phyloP scores from a whole-genome alignment of 495 filamentous ascomycete species.

The Penicillium psychrofluorescens region DNA sequence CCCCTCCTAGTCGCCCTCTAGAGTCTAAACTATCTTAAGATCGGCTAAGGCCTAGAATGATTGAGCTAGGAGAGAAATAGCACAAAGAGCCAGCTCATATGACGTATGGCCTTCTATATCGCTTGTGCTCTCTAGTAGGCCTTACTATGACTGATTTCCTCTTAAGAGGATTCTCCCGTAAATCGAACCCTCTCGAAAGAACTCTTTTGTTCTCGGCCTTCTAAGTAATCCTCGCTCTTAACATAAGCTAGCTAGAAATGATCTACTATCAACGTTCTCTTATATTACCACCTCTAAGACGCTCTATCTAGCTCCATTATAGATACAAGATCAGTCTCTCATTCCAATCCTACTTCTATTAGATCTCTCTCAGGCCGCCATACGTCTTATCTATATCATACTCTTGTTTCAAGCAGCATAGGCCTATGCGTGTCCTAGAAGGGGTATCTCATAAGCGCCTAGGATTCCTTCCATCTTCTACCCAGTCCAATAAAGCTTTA shows the following conservation, averaged over 20 bases:
- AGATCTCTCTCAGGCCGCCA: background rate
- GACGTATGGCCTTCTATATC: background rate
- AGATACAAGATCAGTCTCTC: constrained; percentile 1
- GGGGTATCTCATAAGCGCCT: too few species aligned
- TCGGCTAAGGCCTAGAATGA: background rate
- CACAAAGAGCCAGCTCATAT: background rate
- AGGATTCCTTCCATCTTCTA: too few species aligned
- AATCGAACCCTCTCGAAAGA: background rate
- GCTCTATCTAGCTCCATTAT: constrained; percentile 1
- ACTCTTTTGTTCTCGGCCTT: constrained; percentile 1
- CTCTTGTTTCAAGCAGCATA: background rate
- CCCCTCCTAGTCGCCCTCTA: background rate
- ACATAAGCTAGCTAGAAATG: background rate
- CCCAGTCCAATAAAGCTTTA: too few species aligned
- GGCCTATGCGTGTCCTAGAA: too few species aligned
- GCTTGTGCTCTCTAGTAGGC: background rate
- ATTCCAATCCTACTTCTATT: constrained; percentile 1
- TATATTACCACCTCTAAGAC: background rate
- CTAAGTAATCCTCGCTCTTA: background rate
- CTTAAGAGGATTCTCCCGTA: constrained; percentile 2
- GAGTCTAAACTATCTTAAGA: constrained; percentile 2
- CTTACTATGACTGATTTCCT: constrained; percentile 1
- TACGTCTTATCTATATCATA: constrained; percentile 1
- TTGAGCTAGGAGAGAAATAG: background rate
- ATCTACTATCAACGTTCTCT: background rate